phyloP scores from a whole-genome alignment of 2,329 filamentous ascomycete species.

The Exophiala alcalophila region DNA sequence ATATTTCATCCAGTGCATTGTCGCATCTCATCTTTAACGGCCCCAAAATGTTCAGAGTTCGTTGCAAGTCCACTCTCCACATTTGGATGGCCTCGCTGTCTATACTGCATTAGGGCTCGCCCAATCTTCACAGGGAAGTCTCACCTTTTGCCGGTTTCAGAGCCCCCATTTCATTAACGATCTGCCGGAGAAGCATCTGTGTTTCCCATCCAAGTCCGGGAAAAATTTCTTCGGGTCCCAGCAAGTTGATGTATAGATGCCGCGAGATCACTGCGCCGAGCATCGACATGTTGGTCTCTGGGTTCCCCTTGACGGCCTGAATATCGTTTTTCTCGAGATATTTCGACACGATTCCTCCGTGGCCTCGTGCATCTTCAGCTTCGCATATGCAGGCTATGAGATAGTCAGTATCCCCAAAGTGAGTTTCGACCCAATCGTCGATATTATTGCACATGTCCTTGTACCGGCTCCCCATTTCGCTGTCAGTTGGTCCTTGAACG shows the following conservation, averaged over 20 bases:
- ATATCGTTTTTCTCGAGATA: neutral
- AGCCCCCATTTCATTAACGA: slow-evolving; percentile 1
- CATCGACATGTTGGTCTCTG: neutral
- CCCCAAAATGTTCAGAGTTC: neutral
- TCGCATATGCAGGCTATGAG: neutral
- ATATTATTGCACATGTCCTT: slow-evolving; percentile 12
- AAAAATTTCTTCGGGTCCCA: neutral
- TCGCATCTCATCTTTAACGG: neutral
- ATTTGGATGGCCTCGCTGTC: slow-evolving; percentile 2
- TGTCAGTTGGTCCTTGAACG: slow-evolving; percentile 15
- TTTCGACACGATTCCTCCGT: neutral
- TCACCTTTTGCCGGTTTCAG: slow-evolving; percentile 11
- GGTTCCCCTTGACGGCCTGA: neutral
- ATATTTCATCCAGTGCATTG: neutral
- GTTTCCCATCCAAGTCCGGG: neutral
- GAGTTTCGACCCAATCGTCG: slow-evolving; percentile 10
- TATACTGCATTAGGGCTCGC: neutral
- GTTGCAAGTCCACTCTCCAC: slow-evolving; percentile 12
- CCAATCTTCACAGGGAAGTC: neutral
- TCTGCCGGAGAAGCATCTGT: neutral
- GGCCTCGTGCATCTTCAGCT: neutral
- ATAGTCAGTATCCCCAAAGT: slow-evolving; percentile 2
- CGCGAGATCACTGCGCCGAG: neutral
- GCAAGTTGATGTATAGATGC: neutral
- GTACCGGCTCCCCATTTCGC: slow-evolving; percentile 6